Evolutionary conservation across 495 filamentous ascomycete species (phyloP).

Genomic region (Penicillium argentinense): DNA sequence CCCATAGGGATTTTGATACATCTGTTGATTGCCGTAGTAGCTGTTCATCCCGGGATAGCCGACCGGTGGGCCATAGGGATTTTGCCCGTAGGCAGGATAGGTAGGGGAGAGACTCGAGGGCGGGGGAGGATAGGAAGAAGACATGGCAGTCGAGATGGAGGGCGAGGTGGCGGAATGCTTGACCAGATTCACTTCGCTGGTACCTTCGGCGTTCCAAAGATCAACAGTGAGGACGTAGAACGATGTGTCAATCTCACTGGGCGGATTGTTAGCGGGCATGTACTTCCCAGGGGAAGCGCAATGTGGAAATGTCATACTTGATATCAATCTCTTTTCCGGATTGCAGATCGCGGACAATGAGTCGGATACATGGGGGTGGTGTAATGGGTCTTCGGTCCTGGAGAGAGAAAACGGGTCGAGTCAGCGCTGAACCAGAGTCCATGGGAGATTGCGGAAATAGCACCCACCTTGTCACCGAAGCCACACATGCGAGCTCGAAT

Average conservation of each 20-base stretch:
- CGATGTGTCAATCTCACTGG: constrained; percentile 74
- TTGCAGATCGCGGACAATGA: constrained; percentile 74
- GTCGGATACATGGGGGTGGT: constrained; percentile 86
- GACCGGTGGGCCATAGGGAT: constrained; percentile 39
- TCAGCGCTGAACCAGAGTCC: no score
- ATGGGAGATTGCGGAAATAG: constrained; percentile 4
- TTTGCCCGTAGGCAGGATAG: constrained; percentile 36
- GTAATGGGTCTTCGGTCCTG: constrained; percentile 96
- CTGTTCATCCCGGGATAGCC: constrained; percentile 42
- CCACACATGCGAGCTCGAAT: constrained; percentile 97
- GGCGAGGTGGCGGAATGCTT: constrained; percentile 83
- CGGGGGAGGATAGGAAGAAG: constrained; percentile 71
- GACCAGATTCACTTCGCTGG: constrained; percentile 91
- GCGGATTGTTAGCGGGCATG: constrained; percentile 18
- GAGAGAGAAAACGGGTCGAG: constrained; percentile 22
- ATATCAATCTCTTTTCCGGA: constrained; percentile 87
- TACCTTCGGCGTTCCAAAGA: constrained; percentile 80
- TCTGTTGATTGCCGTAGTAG: constrained; percentile 41
- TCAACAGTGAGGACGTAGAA: constrained; percentile 94
- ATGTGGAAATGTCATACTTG: constrained; percentile 69
- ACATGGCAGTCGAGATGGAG: constrained; percentile 82
- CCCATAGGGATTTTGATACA: constrained; percentile 46
- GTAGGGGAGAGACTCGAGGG: constrained; percentile 42
- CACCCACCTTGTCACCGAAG: constrained; percentile 90
- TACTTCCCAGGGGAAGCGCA: no score